phyloP scores from a whole-genome alignment of 257 asterid species.

The Nyctanthes arbortristis region DNA sequence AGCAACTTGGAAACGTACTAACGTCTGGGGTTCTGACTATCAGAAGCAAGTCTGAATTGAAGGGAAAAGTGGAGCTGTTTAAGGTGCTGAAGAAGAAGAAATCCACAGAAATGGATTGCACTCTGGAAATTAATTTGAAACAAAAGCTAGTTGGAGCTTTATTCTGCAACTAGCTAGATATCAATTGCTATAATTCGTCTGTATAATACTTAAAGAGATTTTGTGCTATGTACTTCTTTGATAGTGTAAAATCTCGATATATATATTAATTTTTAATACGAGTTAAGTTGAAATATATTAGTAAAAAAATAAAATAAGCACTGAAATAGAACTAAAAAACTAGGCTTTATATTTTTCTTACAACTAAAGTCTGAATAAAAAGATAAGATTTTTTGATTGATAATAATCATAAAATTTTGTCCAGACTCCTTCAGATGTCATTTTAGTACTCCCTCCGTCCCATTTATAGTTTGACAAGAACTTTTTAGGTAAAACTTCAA shows the following conservation, averaged over 20 bases:
- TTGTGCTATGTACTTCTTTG: not conserved
- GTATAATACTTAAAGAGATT: not conserved
- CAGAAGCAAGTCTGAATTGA: not conserved
- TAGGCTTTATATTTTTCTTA: no score
- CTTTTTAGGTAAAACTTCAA: not conserved
- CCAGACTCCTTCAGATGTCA: no score
- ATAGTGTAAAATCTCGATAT: not conserved
- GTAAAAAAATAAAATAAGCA: no score
- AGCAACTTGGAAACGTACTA: not conserved
- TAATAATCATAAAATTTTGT: not conserved
- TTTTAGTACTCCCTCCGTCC: no score
- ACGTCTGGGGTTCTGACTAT: not conserved
- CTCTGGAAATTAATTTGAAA: not conserved
- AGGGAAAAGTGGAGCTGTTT: not conserved
- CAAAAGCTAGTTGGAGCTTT: not conserved
- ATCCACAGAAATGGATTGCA: not conserved
- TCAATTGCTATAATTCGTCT: not conserved
- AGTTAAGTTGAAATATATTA: no score
- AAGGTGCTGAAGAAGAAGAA: not conserved
- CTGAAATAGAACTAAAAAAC: no score
- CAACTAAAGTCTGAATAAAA: not conserved
- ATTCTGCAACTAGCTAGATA: not conserved
- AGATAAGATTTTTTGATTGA: not conserved
- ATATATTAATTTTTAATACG: no score
- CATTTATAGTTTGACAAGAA: not conserved